These are phyloP conservation scores for Mrakia hoshinonis DNA, from an alignment of 768 basidiomycete genomes.

Conservation along the genomic window DNA sequence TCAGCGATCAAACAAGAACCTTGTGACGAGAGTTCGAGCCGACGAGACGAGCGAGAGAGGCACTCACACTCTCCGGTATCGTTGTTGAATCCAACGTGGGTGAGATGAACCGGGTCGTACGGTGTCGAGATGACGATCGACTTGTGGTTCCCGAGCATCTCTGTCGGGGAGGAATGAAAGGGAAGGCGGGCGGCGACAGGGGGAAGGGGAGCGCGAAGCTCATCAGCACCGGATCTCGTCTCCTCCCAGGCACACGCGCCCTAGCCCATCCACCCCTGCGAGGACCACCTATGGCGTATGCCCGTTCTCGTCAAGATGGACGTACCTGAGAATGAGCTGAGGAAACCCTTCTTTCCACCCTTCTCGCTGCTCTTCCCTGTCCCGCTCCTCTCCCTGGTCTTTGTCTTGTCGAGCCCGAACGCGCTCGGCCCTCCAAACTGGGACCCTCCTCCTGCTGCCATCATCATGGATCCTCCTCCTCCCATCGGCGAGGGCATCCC, in stretches of 20 bases:
- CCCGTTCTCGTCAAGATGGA: background rate
- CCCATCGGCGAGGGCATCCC: background rate
- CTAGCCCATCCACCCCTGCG: background rate
- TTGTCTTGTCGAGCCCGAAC: background rate
- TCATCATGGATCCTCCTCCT: background rate
- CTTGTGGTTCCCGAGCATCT: conserved; percentile 29
- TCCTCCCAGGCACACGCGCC: background rate
- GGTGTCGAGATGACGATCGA: conserved; percentile 81
- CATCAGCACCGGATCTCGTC: background rate
- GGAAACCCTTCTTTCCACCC: conserved; percentile 23
- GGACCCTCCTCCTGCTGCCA: background rate
- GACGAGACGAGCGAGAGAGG: background rate
- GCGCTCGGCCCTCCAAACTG: background rate
- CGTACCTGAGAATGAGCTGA: conserved; percentile 24
- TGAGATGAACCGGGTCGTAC: conserved; percentile 97
- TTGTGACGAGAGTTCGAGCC: background rate
- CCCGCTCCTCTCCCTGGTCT: conserved; percentile 8
- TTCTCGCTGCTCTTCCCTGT: conserved; percentile 16
- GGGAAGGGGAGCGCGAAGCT: background rate
- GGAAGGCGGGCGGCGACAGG: background rate
- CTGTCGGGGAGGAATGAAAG: background rate
- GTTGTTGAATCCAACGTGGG: conserved; percentile 97
- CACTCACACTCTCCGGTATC: conserved; percentile 78
- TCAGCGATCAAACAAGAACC: background rate
- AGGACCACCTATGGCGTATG: background rate